These are phyloP conservation scores for Colletotrichum somersetense DNA, from an alignment of 2,329 filamentous ascomycete species.

Conservation along the genomic window DNA sequence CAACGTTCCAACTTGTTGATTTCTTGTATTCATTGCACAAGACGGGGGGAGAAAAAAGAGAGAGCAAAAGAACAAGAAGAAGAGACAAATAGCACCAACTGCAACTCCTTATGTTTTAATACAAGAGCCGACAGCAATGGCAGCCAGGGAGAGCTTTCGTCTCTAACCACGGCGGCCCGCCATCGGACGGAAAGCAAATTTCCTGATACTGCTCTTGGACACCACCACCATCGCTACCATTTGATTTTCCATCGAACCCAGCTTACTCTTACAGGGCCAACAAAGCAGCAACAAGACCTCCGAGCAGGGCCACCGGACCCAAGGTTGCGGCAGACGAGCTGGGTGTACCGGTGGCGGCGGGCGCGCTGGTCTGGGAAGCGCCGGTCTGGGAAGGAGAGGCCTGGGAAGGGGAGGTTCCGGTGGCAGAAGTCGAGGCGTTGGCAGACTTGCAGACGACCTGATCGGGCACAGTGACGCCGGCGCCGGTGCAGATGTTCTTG, in stretches of 20 bases:
- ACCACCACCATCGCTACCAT: too few species aligned
- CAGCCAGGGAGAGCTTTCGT: background rate
- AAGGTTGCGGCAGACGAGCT: slow-evolving; percentile 35
- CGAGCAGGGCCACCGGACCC: slow-evolving; percentile 33
- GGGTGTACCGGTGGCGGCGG: slow-evolving; percentile 26
- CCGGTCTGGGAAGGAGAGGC: slow-evolving; percentile 10
- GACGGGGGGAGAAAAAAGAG: background rate
- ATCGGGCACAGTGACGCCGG: slow-evolving; percentile 52
- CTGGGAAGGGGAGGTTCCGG: background rate
- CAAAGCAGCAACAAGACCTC: slow-evolving; percentile 38
- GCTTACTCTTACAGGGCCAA: slow-evolving; percentile 24
- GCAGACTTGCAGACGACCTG: slow-evolving; percentile 52
- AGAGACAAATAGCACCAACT: background rate
- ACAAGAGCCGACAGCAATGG: background rate
- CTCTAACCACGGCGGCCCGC: background rate
- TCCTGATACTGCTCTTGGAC: background rate
- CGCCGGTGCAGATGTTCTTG: slow-evolving; percentile 53
- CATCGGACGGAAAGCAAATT: background rate
- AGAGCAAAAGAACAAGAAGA: background rate
- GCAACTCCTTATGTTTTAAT: background rate
- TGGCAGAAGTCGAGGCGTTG: slow-evolving; percentile 21
- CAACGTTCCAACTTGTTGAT: background rate
- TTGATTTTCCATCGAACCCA: background rate
- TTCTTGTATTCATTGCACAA: background rate
- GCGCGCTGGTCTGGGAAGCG: slow-evolving; percentile 2